These are phyloP conservation scores for Blastocrithidia nonstop DNA, from an alignment of 208 protist species.

Conservation along the genomic window DNA sequence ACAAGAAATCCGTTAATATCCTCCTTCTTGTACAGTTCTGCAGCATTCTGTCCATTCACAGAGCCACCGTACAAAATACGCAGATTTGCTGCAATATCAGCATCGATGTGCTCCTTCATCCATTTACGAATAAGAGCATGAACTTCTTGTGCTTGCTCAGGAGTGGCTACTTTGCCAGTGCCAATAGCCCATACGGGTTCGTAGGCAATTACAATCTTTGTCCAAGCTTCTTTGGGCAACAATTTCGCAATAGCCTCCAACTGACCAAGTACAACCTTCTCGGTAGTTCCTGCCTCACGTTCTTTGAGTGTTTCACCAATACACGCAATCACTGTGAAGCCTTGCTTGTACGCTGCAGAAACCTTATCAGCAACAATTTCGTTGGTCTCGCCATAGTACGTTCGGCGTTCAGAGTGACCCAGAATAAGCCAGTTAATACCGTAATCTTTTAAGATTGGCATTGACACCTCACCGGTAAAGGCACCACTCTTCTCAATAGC, in stretches of 20 bases:
- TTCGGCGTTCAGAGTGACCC: constrained; percentile 95
- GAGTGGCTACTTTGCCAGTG: constrained; percentile 94
- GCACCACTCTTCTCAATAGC: constrained; percentile 74
- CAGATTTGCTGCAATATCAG: constrained; percentile 75
- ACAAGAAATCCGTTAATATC: constrained; percentile 99
- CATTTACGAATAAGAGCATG: constrained; percentile 84
- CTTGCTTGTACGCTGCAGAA: constrained; percentile 44
- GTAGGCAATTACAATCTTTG: constrained; percentile 94
- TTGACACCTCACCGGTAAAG: constrained; percentile 79
- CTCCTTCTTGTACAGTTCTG: constrained; percentile 69
- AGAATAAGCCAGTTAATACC: constrained; percentile 91
- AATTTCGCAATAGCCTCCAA: constrained; percentile 62
- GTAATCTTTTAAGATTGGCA: constrained; percentile 89
- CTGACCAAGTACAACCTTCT: constrained; percentile 85
- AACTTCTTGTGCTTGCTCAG: constrained; percentile 91
- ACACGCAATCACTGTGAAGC: constrained; percentile 93
- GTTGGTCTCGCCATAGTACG: constrained; percentile 89
- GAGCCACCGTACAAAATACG: constrained; percentile 98
- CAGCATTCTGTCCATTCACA: constrained; percentile 86
- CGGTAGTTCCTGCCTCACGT: constrained; percentile 82
- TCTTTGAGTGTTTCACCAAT: constrained; percentile 94
- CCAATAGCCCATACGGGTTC: constrained; percentile 99
- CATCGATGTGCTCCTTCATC: constrained; percentile 69
- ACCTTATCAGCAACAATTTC: constrained; percentile 91
- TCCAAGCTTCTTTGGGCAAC: constrained; percentile 75